Evolutionary conservation across 1,284 basidiomycete genomes (phyloP), one percentile per base, ranked within the genome.

Genomic region (Malassezia nana): DNA sequence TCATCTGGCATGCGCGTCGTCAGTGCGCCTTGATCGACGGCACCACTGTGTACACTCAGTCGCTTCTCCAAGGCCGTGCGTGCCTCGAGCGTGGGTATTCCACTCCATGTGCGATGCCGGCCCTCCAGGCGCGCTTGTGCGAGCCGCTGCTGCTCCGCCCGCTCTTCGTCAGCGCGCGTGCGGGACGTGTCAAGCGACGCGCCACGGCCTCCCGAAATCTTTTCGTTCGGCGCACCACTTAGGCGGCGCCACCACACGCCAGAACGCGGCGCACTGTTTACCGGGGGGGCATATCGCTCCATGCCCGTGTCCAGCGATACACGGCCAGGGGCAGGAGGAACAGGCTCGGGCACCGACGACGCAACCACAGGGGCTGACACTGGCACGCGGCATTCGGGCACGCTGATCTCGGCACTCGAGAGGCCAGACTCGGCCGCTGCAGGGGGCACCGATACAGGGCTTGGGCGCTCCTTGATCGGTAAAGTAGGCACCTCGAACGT

Each of bases 21-120:
- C 60, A 96, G 82, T 33, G 85, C 92, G 20, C 84, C 84, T 69
- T 88, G 86, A 75, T 96, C 92, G 25, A 98, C 86, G 1, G 91
- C 84, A 62, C 92, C 91, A 61, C 87, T 85, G 70, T 96, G 92
- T 38, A 87, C 81, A 13, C 87, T 83, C 48, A 96, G 77, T 5
- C 57, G 52, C 15, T 35, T 32, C 31, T 46, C 45, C 45, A 32
- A 12, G 30, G 16, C 30, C 30, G 18, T 13, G n/a, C 26, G 26
- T n/a, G 29, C 32, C 16, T 46, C 45, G 3, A 46, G 16, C 18
- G 31, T 24, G 32, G 16, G 54, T 46, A 24, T 51, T 32, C 32
- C 45, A 55, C 20, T 60, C 48, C 13, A 16, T 8, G 32, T 33
- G 41, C 41, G 40, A 15, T 35, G 46, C 50, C 13, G 52, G 29